Evolutionary conservation across 2,329 filamentous ascomycete genomes (phyloP).

Genomic region (Bipolaris cookei): DNA sequence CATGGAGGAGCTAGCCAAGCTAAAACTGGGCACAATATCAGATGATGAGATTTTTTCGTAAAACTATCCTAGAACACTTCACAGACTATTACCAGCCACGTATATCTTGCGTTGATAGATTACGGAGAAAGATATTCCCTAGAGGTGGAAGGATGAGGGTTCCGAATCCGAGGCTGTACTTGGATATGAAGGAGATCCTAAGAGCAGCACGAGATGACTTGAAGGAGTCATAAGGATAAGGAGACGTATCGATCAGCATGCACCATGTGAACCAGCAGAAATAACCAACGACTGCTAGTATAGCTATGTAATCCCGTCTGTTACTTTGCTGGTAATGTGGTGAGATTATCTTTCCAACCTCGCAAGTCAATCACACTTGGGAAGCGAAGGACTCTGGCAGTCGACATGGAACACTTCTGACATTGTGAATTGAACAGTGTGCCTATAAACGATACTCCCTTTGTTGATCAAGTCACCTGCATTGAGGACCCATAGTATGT

Average conservation of each 20-base stretch:
- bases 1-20: conserved; percentile 1
- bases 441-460: background rate
- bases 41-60: conserved; percentile 38
- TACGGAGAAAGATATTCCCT: conserved; percentile 50
- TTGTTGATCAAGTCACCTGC: background rate
- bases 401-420: conserved; percentile 1
- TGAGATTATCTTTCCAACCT: background rate
- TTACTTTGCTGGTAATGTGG: background rate
- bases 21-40: conserved; percentile 38
- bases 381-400: background rate
- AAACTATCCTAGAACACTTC: conserved; percentile 46
- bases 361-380: background rate
- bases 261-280: background rate
- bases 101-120: conserved; percentile 48
- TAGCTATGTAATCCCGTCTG: background rate
- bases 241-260: conserved; percentile 1
- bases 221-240: background rate
- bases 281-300: conserved; percentile 4
- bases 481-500: background rate
- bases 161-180: conserved; percentile 14
- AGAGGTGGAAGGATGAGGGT: conserved; percentile 23
- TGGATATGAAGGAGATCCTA: conserved; percentile 2
- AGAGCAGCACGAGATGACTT: conserved; percentile 1
- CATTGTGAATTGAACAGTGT: conserved; percentile 1
- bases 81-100: background rate